Conservation (phyloP, 495 filamentous ascomycete genomes). For the Penicillium mononematosum region DNA sequence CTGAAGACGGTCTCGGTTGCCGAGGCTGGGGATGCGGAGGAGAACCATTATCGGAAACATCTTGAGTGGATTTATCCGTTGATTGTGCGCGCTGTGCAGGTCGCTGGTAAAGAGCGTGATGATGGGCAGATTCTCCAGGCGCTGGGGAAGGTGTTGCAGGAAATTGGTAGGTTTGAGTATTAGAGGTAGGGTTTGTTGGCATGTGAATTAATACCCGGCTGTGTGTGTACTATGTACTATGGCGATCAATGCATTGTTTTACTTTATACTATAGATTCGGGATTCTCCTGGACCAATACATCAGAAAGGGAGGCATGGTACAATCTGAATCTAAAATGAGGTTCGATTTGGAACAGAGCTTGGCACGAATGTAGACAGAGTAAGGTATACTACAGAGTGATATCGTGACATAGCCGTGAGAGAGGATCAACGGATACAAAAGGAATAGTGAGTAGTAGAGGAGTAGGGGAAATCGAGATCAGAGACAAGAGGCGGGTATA, state of each 20-base stretch:
- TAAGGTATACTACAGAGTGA: slow-evolving; percentile 24
- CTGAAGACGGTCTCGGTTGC: slow-evolving; percentile 42
- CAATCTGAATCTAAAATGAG: not conserved
- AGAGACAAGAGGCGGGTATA: slow-evolving; percentile 13
- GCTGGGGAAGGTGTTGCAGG: slow-evolving; percentile 64
- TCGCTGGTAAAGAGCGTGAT: slow-evolving; percentile 62
- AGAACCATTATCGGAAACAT: slow-evolving; percentile 59
- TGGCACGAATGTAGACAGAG: slow-evolving; percentile 13
- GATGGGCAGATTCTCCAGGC: slow-evolving; percentile 57
- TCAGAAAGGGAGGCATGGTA: not conserved
- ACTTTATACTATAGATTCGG: not conserved
- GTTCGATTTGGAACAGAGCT: not conserved
- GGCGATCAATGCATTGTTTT: not conserved
- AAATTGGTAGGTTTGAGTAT: slow-evolving; percentile 52
- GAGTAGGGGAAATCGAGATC: slow-evolving; percentile 7
- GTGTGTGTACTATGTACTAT: not conserved
- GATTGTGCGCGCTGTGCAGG: slow-evolving; percentile 65
- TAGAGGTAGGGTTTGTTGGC: not conserved
- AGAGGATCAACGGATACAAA: slow-evolving; percentile 5
- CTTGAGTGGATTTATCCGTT: slow-evolving; percentile 79
- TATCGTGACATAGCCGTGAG: slow-evolving; percentile 21
- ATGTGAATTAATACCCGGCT: not conserved
- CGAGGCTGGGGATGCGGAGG: slow-evolving; percentile 12
- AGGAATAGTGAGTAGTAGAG: slow-evolving; percentile 1
- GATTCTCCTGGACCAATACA: not conserved